These are phyloP conservation scores for Gypsophila paniculata DNA, from an alignment of 179 eudicot species.

Conservation along the genomic window DNA sequence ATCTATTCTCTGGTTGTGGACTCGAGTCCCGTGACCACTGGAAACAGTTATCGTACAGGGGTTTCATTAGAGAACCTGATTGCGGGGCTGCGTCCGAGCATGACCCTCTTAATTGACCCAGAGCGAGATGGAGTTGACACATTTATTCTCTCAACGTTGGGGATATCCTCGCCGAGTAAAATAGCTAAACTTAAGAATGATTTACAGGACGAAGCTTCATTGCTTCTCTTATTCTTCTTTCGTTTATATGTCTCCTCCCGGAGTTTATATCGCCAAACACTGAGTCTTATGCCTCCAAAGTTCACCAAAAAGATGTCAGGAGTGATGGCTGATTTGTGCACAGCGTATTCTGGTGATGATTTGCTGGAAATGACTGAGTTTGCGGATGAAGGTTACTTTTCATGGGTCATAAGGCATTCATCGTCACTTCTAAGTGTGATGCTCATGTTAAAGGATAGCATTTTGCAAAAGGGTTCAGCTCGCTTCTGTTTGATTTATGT, in stretches of 20 bases:
- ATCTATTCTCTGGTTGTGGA: slow-evolving; percentile 63
- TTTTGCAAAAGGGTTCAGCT: slow-evolving; percentile 35
- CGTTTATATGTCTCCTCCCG: slow-evolving; percentile 66
- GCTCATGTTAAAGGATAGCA: slow-evolving; percentile 35
- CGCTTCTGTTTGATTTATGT: slow-evolving; percentile 57
- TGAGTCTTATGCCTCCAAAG: slow-evolving; percentile 69
- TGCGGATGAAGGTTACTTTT: slow-evolving; percentile 57
- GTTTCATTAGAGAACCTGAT: slow-evolving; percentile 54
- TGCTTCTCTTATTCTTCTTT: slow-evolving; percentile 63
- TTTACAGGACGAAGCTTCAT: slow-evolving; percentile 26
- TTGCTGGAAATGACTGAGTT: slow-evolving; percentile 52
- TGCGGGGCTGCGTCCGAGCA: slow-evolving; percentile 38
- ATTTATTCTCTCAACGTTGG: slow-evolving; percentile 39
- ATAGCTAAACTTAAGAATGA: slow-evolving; percentile 22
- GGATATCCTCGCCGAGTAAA: slow-evolving; percentile 25
- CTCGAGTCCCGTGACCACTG: slow-evolving; percentile 63
- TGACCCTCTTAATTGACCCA: slow-evolving; percentile 44
- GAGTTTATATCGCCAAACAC: slow-evolving; percentile 61
- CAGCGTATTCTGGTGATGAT: slow-evolving; percentile 59
- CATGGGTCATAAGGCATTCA: slow-evolving; percentile 67
- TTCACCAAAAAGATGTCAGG: slow-evolving; percentile 59
- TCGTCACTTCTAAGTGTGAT: slow-evolving; percentile 53
- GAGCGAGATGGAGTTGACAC: slow-evolving; percentile 31
- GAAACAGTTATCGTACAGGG: slow-evolving; percentile 66
- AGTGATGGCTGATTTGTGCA: slow-evolving; percentile 52